A percentile compares a stretch with the other conserved stretches of the same genome.
phyloP scores from a whole-genome alignment of 2,329 filamentous ascomycete genomes.

The Chaetoscypha palmicola region DNA sequence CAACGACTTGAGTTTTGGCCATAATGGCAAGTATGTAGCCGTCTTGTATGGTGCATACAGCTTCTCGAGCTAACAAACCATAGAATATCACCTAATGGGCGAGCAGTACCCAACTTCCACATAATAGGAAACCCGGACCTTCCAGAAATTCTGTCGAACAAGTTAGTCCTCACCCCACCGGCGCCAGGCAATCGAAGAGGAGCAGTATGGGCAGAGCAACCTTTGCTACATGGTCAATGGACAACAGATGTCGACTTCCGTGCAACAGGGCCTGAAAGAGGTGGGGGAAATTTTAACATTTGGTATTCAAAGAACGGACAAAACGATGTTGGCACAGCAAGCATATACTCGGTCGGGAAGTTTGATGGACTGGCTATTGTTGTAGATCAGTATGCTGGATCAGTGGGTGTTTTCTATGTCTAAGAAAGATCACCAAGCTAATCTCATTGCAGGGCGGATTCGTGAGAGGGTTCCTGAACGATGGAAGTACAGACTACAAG shows the following conservation, averaged over 20 bases:
- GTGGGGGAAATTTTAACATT: slow-evolving; percentile 82
- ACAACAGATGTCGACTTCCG: slow-evolving; percentile 80
- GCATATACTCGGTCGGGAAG: slow-evolving; percentile 74
- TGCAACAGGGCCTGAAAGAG: slow-evolving; percentile 76
- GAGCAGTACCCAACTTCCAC: slow-evolving; percentile 28
- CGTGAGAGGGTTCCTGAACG: slow-evolving; percentile 88
- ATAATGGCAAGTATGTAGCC: slow-evolving; percentile 30
- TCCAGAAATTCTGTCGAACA: slow-evolving; percentile 73
- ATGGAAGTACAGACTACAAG: slow-evolving; percentile 75
- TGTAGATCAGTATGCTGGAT: slow-evolving; percentile 74
- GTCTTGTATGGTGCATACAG: background rate
- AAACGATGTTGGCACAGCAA: slow-evolving; percentile 58
- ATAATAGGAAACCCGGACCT: slow-evolving; percentile 38
- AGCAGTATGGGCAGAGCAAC: slow-evolving; percentile 68
- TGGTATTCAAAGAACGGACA: slow-evolving; percentile 76
- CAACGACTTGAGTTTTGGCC: slow-evolving; percentile 39
- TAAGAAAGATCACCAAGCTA: slow-evolving; percentile 8
- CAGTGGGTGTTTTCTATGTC: slow-evolving; percentile 32
- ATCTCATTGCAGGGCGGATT: slow-evolving; percentile 53
- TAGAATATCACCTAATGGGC: slow-evolving; percentile 29
- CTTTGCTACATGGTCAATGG: slow-evolving; percentile 64
- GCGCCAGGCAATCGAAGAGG: slow-evolving; percentile 80
- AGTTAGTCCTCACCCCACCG: slow-evolving; percentile 83
- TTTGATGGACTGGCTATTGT: slow-evolving; percentile 91
- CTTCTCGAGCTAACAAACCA: slow-evolving; percentile 8